phyloP scores from a whole-genome alignment of 345 rosid species.

The Ceriops decandra region DNA sequence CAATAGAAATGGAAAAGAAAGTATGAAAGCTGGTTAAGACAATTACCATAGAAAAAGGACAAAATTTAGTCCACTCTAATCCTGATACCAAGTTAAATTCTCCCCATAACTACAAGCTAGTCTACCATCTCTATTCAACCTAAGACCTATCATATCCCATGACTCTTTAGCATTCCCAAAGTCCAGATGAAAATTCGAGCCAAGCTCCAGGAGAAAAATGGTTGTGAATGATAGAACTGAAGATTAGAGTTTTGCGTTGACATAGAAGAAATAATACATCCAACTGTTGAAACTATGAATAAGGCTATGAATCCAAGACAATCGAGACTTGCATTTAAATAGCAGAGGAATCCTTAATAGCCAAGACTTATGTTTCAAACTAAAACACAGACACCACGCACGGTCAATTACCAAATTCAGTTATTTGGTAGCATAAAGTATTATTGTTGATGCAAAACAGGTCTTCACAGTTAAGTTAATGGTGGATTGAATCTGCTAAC shows the following conservation, averaged over 20 bases:
- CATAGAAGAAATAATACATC: background rate
- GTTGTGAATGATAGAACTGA: background rate
- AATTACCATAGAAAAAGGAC: too few relatives aligned
- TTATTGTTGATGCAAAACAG: too few relatives aligned
- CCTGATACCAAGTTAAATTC: too few relatives aligned
- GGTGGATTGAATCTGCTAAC: too few relatives aligned
- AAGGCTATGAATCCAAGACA: background rate
- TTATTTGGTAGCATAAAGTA: too few relatives aligned
- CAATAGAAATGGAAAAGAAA: background rate
- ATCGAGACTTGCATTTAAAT: background rate
- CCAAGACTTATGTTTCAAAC: too few relatives aligned
- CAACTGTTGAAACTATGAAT: background rate
- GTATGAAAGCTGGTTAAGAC: background rate
- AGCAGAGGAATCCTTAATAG: too few relatives aligned
- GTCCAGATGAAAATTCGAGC: background rate
- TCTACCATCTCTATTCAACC: background rate
- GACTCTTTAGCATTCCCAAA: background rate
- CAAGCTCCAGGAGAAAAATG: background rate
- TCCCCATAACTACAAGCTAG: background rate
- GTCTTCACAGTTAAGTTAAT: too few relatives aligned
- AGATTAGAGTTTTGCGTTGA: background rate
- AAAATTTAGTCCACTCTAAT: too few relatives aligned
- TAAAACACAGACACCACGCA: too few relatives aligned
- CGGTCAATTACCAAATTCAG: too few relatives aligned
- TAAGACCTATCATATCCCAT: background rate